Evolutionary conservation across 805 yeast genomes (phyloP).

Genomic region (Ogataea paraovalis): DNA sequence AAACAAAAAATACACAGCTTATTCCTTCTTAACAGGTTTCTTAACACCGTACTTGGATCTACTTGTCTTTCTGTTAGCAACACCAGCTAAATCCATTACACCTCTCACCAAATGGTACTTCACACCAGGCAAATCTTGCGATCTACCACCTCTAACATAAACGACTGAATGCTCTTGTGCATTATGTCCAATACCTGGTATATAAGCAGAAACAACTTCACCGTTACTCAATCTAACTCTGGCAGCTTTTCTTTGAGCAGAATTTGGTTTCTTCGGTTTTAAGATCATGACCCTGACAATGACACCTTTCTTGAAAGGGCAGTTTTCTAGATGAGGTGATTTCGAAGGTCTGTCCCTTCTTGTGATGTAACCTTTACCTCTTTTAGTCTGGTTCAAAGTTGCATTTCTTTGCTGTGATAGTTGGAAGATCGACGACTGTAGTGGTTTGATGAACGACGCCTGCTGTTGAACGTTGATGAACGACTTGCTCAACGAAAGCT

Average conservation of each 20-base stretch:
- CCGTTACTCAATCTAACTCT: slow-evolving; percentile 93
- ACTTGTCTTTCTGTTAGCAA: slow-evolving; percentile 84
- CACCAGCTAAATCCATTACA: slow-evolving; percentile 88
- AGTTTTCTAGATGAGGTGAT: slow-evolving; percentile 78
- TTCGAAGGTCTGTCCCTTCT: slow-evolving; percentile 41
- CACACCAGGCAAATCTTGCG: slow-evolving; percentile 97
- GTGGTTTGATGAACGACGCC: slow-evolving; percentile 4
- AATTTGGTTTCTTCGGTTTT: slow-evolving; percentile 97
- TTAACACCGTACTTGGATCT: slow-evolving; percentile 94
- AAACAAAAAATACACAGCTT: neutral
- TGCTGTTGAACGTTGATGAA: slow-evolving; percentile 15
- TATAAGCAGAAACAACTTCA: slow-evolving; percentile 82
- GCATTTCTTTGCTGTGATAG: slow-evolving; percentile 48
- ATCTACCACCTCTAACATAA: slow-evolving; percentile 95
- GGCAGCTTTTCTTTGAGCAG: slow-evolving; percentile 95
- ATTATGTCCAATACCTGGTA: slow-evolving; percentile 98
- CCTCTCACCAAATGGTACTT: slow-evolving; percentile 94
- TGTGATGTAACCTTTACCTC: slow-evolving; percentile 50
- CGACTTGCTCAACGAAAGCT: slow-evolving; percentile 6
- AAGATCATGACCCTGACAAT: slow-evolving; percentile 89
- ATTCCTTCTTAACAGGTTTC: slow-evolving; percentile 54
- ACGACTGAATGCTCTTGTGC: slow-evolving; percentile 98
- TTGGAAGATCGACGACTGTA: slow-evolving; percentile 14
- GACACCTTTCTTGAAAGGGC: slow-evolving; percentile 91
- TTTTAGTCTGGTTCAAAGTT: slow-evolving; percentile 72